Conservation (phyloP, 192 early-diverging fungal genomes). For the Phlyctochytrium planicorne region DNA sequence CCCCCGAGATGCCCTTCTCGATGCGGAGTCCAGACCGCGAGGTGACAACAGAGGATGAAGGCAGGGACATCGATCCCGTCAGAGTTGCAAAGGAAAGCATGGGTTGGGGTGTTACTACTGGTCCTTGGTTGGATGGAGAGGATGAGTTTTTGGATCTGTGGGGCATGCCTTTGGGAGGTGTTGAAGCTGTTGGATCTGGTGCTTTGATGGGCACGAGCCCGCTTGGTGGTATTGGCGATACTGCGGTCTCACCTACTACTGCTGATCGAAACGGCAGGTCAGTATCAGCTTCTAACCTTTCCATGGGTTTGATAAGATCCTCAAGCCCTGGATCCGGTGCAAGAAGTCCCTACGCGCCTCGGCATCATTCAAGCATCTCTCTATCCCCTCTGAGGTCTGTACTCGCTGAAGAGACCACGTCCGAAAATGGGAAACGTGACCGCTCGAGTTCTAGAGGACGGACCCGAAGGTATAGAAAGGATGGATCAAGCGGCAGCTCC, state of each 20-base stretch:
- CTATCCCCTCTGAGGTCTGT: not conserved
- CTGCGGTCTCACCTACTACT: no score
- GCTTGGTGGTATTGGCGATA: not conserved
- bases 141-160: not conserved
- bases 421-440: not conserved
- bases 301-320: no score
- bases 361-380: not conserved
- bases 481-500: not conserved
- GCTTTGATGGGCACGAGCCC: not conserved
- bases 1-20: no score
- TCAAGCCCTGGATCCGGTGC: not conserved
- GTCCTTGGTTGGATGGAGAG: not conserved
- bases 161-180: not conserved
- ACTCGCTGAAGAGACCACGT: not conserved
- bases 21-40: not conserved
- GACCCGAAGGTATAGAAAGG: not conserved
- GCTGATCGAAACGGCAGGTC: no score
- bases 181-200: not conserved
- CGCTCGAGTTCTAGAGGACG: not conserved
- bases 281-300: no score
- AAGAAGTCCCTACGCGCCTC: not conserved
- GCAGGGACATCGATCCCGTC: no score
- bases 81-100: no score
- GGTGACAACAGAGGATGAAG: no score
- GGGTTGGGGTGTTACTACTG: not conserved